phyloP scores from a whole-genome alignment of 1,139 yeast species.

The Pneumocystis carinii region DNA sequence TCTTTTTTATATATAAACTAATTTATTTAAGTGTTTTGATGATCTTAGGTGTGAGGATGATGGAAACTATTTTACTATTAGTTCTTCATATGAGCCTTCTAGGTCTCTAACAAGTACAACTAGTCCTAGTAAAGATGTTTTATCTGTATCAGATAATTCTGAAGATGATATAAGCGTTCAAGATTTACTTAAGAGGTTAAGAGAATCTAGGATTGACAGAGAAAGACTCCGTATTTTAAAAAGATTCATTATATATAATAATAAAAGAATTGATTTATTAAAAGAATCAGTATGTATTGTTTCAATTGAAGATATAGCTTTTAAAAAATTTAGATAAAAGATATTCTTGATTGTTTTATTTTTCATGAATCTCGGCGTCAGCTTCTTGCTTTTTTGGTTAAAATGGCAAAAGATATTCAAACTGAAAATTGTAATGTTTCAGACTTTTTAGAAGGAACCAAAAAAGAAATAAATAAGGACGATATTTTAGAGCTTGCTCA shows the following conservation, averaged over 20 bases:
- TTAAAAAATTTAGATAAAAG: conserved; percentile 6
- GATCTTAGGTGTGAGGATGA: conserved; percentile 3
- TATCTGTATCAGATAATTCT: neutral
- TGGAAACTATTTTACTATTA: neutral
- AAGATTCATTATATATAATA: conserved; percentile 7
- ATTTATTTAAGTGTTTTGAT: neutral
- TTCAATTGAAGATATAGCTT: neutral
- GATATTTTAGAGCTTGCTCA: neutral
- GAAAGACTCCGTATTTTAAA: conserved; percentile 16
- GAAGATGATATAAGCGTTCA: neutral
- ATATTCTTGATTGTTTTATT: conserved; percentile 13
- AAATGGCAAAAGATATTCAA: neutral
- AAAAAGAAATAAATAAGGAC: no score
- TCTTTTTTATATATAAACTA: neutral
- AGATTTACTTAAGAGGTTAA: conserved; percentile 4
- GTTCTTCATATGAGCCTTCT: neutral
- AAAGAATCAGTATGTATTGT: neutral
- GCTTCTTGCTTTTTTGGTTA: conserved; percentile 7
- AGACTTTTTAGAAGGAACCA: neutral
- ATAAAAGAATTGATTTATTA: neutral
- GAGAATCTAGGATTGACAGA: conserved; percentile 15
- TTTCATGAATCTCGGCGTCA: conserved; percentile 17
- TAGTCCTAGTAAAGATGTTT: conserved; percentile 2
- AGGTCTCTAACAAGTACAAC: neutral
- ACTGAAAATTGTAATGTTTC: neutral